Evolutionary conservation across 2,329 filamentous ascomycete genomes (phyloP).

Genomic region (Microcyclospora pomicola): DNA sequence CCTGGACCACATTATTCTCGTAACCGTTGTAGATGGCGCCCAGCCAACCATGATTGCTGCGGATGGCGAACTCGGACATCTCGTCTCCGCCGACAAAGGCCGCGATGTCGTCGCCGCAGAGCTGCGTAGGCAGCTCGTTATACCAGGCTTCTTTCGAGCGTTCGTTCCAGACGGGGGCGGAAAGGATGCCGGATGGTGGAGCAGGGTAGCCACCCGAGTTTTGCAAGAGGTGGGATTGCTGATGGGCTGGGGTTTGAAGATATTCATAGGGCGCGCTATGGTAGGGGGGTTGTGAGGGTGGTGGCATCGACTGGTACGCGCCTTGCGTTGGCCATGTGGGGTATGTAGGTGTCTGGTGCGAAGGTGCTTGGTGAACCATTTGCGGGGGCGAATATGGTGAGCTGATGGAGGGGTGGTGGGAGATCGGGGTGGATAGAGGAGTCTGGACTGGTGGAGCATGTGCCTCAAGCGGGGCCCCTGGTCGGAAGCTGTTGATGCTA

Average conservation of each 20-base stretch:
- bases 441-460: slow-evolving; percentile 9
- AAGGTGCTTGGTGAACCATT: slow-evolving; percentile 9
- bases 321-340: background rate
- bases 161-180: slow-evolving; percentile 11
- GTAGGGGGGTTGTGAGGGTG: slow-evolving; percentile 3
- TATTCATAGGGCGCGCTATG: slow-evolving; percentile 2
- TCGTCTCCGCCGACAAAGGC: slow-evolving; percentile 27
- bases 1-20: too few species aligned
- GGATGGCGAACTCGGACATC: slow-evolving; percentile 19
- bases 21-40: too few species aligned
- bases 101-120: slow-evolving; percentile 28
- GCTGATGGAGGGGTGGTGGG: slow-evolving; percentile 13
- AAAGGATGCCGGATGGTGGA: background rate
- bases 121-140: slow-evolving; percentile 22
- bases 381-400: slow-evolving; percentile 4
- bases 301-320: background rate
- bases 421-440: slow-evolving; percentile 16
- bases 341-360: slow-evolving; percentile 6
- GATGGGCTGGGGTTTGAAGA: background rate
- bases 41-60: too few species aligned
- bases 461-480: slow-evolving; percentile 11
- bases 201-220: background rate
- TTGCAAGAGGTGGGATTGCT: background rate
- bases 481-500: slow-evolving; percentile 16
- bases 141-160: slow-evolving; percentile 23